phyloP scores from a whole-genome alignment of 2,329 filamentous ascomycete genomes.

The Dactylellina cionopaga region DNA sequence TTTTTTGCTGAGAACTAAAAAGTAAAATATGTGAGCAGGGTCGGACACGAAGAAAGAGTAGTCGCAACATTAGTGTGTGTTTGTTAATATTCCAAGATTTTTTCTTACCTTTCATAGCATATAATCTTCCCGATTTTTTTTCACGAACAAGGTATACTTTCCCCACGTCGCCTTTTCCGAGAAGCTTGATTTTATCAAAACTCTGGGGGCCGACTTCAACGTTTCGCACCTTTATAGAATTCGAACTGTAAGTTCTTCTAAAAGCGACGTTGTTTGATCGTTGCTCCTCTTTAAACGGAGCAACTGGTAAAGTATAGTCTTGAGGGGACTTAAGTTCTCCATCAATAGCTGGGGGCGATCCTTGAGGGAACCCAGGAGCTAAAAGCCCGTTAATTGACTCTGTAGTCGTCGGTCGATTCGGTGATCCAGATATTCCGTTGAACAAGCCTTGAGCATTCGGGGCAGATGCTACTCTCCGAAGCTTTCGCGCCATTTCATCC shows the following conservation, averaged over 20 bases:
- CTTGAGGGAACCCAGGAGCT: slow-evolving; percentile 47
- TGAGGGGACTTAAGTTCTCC: slow-evolving; percentile 62
- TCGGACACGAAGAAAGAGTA: no score
- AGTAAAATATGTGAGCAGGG: not conserved
- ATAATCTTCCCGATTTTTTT: slow-evolving; percentile 94
- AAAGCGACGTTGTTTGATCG: slow-evolving; percentile 71
- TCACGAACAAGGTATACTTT: slow-evolving; percentile 98
- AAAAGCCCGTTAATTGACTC: slow-evolving; percentile 74
- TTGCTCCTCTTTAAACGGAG: slow-evolving; percentile 73
- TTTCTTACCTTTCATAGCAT: slow-evolving; percentile 93
- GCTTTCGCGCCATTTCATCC: slow-evolving; percentile 90
- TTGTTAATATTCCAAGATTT: slow-evolving; percentile 48
- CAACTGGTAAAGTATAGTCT: slow-evolving; percentile 61
- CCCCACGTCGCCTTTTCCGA: slow-evolving; percentile 97
- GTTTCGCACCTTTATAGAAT: slow-evolving; percentile 97
- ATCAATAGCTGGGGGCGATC: slow-evolving; percentile 62
- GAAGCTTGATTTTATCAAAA: slow-evolving; percentile 99
- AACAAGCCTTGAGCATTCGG: slow-evolving; percentile 97
- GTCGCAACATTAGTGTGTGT: not conserved
- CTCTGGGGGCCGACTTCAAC: slow-evolving; percentile 95
- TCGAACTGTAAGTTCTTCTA: slow-evolving; percentile 95
- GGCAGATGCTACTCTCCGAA: slow-evolving; percentile 92
- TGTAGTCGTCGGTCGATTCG: slow-evolving; percentile 81
- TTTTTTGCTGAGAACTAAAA: slow-evolving; percentile 92
- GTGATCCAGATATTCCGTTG: slow-evolving; percentile 64